Conservation (phyloP, 495 filamentous ascomycete species). For the Aspergillus haitiensis region DNA sequence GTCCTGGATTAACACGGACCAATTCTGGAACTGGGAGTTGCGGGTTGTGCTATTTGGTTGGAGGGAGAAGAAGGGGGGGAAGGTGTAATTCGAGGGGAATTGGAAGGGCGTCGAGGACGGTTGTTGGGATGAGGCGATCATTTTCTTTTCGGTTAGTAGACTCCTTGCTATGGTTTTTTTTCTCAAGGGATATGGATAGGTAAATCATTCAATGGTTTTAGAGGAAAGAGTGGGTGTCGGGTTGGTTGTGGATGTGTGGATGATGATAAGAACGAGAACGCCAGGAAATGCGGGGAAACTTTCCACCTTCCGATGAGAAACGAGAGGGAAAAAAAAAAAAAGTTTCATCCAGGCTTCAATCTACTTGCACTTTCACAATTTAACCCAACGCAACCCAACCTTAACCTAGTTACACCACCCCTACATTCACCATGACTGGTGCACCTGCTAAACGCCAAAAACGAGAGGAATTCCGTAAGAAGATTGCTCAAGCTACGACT, state of each 20-base stretch:
- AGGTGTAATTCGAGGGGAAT: slow-evolving; percentile 10
- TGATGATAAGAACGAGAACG: background rate
- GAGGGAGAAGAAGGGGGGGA: slow-evolving; percentile 53
- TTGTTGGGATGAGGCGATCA: background rate
- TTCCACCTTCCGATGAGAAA: slow-evolving; percentile 1
- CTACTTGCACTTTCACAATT: too few relatives aligned
- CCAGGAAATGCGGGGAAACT: background rate
- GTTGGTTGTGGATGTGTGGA: background rate
- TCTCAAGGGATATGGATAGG: background rate
- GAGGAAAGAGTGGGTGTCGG: background rate
- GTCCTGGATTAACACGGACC: slow-evolving; percentile 78
- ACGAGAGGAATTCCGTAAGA: slow-evolving; percentile 68
- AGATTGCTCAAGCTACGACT: slow-evolving; percentile 28
- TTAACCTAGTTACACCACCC: too few relatives aligned
- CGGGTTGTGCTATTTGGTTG: slow-evolving; percentile 78
- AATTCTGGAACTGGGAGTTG: slow-evolving; percentile 75
- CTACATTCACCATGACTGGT: slow-evolving; percentile 44
- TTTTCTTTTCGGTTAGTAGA: background rate
- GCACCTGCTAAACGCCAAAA: slow-evolving; percentile 66
- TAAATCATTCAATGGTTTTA: background rate
- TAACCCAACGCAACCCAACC: too few relatives aligned
- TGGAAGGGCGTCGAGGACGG: slow-evolving; percentile 2
- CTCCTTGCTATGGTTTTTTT: background rate
- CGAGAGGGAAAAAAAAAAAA: too few relatives aligned
- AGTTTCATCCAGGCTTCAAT: too few relatives aligned